Evolutionary conservation across 768 basidiomycete species (phyloP).

Genomic region (Leucosporidium yakuticum): DNA sequence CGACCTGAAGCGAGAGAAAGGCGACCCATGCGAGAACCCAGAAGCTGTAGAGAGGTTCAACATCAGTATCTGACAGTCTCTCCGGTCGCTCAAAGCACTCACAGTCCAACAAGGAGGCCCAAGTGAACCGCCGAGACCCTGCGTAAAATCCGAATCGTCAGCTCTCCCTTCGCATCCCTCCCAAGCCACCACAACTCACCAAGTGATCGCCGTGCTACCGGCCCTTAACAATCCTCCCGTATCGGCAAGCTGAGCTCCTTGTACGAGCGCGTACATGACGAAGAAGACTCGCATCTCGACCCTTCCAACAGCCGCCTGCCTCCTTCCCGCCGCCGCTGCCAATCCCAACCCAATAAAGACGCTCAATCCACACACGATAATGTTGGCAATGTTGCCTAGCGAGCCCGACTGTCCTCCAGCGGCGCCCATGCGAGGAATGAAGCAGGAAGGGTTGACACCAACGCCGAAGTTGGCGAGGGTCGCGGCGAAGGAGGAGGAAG

Average conservation of each 20-base stretch:
- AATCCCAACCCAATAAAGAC: slow-evolving; percentile 58
- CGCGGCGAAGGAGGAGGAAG: slow-evolving; percentile 46
- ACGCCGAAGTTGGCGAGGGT: slow-evolving; percentile 59
- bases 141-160: slow-evolving; percentile 62
- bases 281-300: slow-evolving; percentile 43
- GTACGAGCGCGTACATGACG: slow-evolving; percentile 37
- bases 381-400: slow-evolving; percentile 79
- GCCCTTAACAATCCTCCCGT: slow-evolving; percentile 26
- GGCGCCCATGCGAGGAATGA: slow-evolving; percentile 58
- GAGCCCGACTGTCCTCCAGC: slow-evolving; percentile 50
- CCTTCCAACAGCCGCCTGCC: slow-evolving; percentile 81
- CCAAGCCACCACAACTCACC: slow-evolving; percentile 52
- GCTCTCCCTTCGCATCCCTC: slow-evolving; percentile 47
- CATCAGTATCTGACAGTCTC: neutral
- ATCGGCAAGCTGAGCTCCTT: slow-evolving; percentile 35
- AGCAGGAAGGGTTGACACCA: slow-evolving; percentile 75
- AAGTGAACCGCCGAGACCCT: slow-evolving; percentile 44
- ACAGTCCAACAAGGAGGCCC: slow-evolving; percentile 6
- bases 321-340: slow-evolving; percentile 54
- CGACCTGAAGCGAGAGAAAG: slow-evolving; percentile 55
- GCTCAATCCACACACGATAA: slow-evolving; percentile 70
- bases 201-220: slow-evolving; percentile 21
- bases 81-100: neutral
- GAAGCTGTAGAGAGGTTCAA: slow-evolving; percentile 4
- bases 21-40: slow-evolving; percentile 38